Base-by-base conservation (phyloP, 495 filamentous ascomycete genomes). In the Talaromyces ruber region DNA sequence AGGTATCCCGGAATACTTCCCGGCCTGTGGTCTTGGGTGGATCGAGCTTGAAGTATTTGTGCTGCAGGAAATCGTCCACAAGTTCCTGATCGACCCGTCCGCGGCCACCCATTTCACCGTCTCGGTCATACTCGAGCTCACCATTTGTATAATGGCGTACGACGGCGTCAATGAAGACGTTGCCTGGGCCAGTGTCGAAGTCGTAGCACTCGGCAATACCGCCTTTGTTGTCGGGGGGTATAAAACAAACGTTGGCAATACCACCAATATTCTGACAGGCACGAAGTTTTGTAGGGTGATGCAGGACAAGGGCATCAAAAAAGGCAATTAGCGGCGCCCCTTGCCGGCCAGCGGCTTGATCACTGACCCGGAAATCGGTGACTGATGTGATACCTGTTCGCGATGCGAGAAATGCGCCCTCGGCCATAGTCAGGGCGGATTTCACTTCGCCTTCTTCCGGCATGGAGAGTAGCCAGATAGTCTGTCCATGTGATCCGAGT, bases 221-320 rank as follows among this genome's bases (percentile, higher is more conserved):
- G 18, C 79, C 79, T 30, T 80, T 70, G 8, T 60, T 72, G 45
- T 84, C 81, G 0, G 84, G 78, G 2, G 81, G 81, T 22, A 85
- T 82, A 66, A 85, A 84, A 70, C 80, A 84, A 26, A 85, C 79
- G 64, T 85, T 85, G 39, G 78, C 81, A 45, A 85, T 84, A 7
- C 82, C 81, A 59, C 82, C 81, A 63, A 84, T 84, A 65, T 86
- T 86, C 69, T 85, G 82, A 65, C 81, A 84, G 9, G 76, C 78
- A 52, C 81, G 79, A 3, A 80, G 63, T 66, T 83, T 84, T 12
- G 76, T 82, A 6, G 81, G 82, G 59, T 85, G 81, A 54, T 82
- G 80, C 24, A 84, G 71, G 14, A 85, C 63, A 8, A 84, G 66
- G 1, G 78, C 77, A 58, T 84, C 80, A 25, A 81, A 73, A 59